phyloP scores from a whole-genome alignment of 108 stramenopile genomes.

The Pseudonitzschia multiseries region DNA sequence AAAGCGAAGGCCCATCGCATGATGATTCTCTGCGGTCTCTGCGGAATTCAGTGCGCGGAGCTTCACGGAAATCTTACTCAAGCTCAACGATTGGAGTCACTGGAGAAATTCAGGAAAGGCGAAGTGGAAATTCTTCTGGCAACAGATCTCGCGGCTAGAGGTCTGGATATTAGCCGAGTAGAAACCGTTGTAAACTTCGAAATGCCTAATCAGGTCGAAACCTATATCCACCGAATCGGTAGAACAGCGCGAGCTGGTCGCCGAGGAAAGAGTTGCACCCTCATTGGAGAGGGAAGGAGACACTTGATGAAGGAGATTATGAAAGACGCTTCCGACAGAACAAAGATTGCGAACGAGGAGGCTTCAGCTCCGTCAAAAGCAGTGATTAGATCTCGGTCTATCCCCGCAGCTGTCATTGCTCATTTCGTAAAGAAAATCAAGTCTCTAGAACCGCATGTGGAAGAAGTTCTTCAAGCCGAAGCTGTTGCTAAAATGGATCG shows the following conservation, averaged over 20 bases:
- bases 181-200: slow-evolving; percentile 96
- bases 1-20: slow-evolving; percentile 90
- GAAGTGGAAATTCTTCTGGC: slow-evolving; percentile 91
- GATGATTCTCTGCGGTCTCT: slow-evolving; percentile 83
- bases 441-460: slow-evolving; percentile 70
- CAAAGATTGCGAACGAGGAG: slow-evolving; percentile 22
- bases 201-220: slow-evolving; percentile 92
- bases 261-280: slow-evolving; percentile 88
- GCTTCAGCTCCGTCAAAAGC: slow-evolving; percentile 11
- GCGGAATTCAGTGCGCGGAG: slow-evolving; percentile 85
- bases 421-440: slow-evolving; percentile 86
- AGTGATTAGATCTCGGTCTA: slow-evolving; percentile 78
- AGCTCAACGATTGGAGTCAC: slow-evolving; percentile 82
- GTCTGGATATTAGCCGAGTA: slow-evolving; percentile 89
- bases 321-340: slow-evolving; percentile 80
- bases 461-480: slow-evolving; percentile 83
- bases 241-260: slow-evolving; percentile 97
- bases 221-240: slow-evolving; percentile 97
- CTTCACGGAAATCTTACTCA: slow-evolving; percentile 96
- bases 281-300: slow-evolving; percentile 91
- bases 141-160: slow-evolving; percentile 97
- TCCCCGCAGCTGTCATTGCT: slow-evolving; percentile 71
- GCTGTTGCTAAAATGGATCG: slow-evolving; percentile 86
- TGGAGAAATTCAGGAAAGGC: slow-evolving; percentile 89
- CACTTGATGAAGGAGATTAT: slow-evolving; percentile 90